Evolutionary conservation across 805 yeast genomes (phyloP), one percentile per base, ranked within the genome.

Genomic region (Cyberlindnera petersonii): DNA sequence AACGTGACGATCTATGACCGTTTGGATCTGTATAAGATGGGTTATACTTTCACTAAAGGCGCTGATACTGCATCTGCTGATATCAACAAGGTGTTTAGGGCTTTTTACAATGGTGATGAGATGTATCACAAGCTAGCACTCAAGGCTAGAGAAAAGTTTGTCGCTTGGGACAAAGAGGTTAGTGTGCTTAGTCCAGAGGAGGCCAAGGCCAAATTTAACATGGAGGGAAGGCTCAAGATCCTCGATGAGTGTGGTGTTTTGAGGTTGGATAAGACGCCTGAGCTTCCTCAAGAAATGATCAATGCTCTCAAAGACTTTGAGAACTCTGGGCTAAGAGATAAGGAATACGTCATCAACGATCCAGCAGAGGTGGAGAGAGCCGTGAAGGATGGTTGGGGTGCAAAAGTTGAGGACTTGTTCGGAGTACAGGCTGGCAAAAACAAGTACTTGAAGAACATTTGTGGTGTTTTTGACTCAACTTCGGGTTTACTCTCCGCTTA

Each of bases 1-100:
- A 49, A 68, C 39, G 53, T 69, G 39, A 60, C 66, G 2, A 60
- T 69, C 1, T 60, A 59, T 43, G 74, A 69, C 37, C 55, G 64
- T 35, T 37, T 63, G 14, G 64, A 64, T 33, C 50, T 62, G 18
- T 46, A 51, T 26, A 29, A 40, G 6, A 42, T 55, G 36, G 44
- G 52, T 15, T 66, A 58, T 40, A 46, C 60, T 4, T 53, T 61
- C 11, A 51, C 60, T 24, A 44, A 60, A 16, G 72, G 72, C 24
- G 65, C 69, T 2, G 69, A 65, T 45, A 62, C 66, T 2, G 71
- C 71, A 5, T 63, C 68, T 11, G 64, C 64, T 6, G 72, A 67
- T 44, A 55, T 65, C 26, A 66, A 65, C 53, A 67, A 67, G 43
- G 46, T 63, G 5, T 64, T 66, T 40, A 52, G 72, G 37, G 64